A percentile compares a stretch with the other conserved stretches of the same genome.
These are phyloP conservation scores for Asterella californica DNA, from an alignment of 225 moss, liverwort and hornwort genomes.

Conservation along the genomic window DNA sequence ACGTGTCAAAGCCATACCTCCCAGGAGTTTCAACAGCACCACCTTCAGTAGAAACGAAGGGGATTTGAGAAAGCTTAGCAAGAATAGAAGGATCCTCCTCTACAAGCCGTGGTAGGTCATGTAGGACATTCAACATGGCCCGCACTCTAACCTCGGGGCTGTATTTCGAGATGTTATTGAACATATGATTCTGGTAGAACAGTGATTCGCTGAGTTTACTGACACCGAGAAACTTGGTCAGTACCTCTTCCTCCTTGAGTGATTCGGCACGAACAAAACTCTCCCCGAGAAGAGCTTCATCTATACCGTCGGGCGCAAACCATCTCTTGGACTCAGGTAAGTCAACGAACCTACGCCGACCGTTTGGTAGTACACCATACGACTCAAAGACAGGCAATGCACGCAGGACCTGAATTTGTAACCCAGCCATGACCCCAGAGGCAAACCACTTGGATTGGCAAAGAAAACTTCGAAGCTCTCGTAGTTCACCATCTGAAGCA, in stretches of 20 bases:
- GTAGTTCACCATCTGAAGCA: slow-evolving; percentile 77
- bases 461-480: slow-evolving; percentile 82
- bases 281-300: slow-evolving; percentile 62
- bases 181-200: slow-evolving; percentile 68
- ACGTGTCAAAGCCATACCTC: slow-evolving; percentile 40
- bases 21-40: slow-evolving; percentile 68
- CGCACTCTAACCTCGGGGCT: slow-evolving; percentile 54
- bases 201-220: slow-evolving; percentile 55
- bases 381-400: slow-evolving; percentile 77
- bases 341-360: slow-evolving; percentile 64
- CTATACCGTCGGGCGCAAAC: slow-evolving; percentile 72
- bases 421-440: slow-evolving; percentile 48
- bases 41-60: slow-evolving; percentile 68
- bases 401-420: slow-evolving; percentile 57
- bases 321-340: slow-evolving; percentile 63
- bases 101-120: slow-evolving; percentile 51
- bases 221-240: slow-evolving; percentile 59
- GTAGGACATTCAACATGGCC: slow-evolving; percentile 64
- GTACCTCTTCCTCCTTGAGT: slow-evolving; percentile 76
- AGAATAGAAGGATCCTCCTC: slow-evolving; percentile 57
- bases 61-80: slow-evolving; percentile 46
- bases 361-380: slow-evolving; percentile 49
- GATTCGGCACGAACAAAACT: slow-evolving; percentile 72
- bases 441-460: slow-evolving; percentile 91
- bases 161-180: slow-evolving; percentile 59